Evolutionary conservation across 2,329 filamentous ascomycete genomes (phyloP).

Genomic region (Waltergamsia citrina): DNA sequence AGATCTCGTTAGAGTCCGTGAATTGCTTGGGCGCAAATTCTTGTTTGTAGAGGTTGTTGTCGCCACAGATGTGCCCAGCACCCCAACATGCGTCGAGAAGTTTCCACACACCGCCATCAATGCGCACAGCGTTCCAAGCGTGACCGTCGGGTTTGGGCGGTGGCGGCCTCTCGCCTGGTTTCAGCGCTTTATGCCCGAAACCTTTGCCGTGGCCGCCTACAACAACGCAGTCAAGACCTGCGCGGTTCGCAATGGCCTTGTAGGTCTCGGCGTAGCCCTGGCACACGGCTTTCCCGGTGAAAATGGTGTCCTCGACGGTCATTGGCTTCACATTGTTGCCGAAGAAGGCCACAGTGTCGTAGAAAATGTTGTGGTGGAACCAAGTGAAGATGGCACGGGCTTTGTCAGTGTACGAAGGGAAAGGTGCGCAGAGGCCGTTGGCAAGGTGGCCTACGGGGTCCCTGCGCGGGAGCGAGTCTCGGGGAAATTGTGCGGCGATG

Average conservation of each 20-base stretch:
- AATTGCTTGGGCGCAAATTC: constrained; percentile 58
- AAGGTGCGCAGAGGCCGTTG: constrained; percentile 66
- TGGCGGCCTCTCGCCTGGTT: constrained; percentile 56
- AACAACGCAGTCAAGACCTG: constrained; percentile 69
- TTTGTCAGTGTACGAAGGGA: constrained; percentile 79
- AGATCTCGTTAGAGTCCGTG: constrained; percentile 61
- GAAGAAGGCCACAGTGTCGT: constrained; percentile 76
- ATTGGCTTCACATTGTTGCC: constrained; percentile 55
- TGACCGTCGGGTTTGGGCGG: constrained; percentile 55
- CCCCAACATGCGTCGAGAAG: constrained; percentile 91
- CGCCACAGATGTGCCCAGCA: constrained; percentile 56
- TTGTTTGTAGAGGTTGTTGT: constrained; percentile 50
- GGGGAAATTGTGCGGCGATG: constrained; percentile 69
- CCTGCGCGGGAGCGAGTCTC: constrained; percentile 55
- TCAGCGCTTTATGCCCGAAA: constrained; percentile 57
- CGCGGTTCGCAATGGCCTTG: constrained; percentile 64
- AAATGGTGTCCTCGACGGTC: constrained; percentile 64
- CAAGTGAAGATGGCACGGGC: constrained; percentile 89
- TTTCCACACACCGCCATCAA: constrained; percentile 86
- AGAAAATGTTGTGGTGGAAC: constrained; percentile 88
- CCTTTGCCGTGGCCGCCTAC: constrained; percentile 81
- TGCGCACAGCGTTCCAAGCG: constrained; percentile 88
- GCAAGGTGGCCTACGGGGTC: constrained; percentile 68
- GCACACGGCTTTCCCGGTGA: constrained; percentile 76
- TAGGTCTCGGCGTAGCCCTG: constrained; percentile 85